These are phyloP conservation scores for Ambispora gerdemannii DNA, from an alignment of 192 early-diverging fungal species.

Conservation along the genomic window DNA sequence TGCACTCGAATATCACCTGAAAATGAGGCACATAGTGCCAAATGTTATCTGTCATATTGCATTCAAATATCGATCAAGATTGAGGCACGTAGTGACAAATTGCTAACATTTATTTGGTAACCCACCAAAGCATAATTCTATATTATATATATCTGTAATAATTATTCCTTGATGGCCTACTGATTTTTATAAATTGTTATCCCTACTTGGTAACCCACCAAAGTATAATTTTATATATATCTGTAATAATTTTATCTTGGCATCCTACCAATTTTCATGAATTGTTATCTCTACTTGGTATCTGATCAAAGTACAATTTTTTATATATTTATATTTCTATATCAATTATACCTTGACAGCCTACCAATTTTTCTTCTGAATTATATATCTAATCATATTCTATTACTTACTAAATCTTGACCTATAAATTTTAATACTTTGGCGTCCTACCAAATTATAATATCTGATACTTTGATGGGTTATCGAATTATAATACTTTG, in stretches of 20 bases:
- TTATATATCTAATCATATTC: constrained; percentile 20
- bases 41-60: no score
- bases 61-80: neutral
- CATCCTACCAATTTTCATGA: neutral
- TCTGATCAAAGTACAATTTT: constrained; percentile 13
- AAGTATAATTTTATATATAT: no score
- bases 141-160: no score
- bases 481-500: constrained; percentile 15
- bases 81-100: constrained; percentile 16
- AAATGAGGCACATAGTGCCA: no score
- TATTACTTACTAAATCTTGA: constrained; percentile 9
- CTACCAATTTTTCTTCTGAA: neutral
- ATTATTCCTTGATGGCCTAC: neutral
- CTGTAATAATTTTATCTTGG: no score
- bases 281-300: neutral
- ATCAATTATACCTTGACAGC: constrained; percentile 8
- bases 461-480: constrained; percentile 11
- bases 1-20: neutral
- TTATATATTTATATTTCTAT: constrained; percentile 20
- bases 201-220: no score
- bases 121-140: no score
- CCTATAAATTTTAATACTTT: constrained; percentile 5
- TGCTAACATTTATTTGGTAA: no score
- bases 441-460: constrained; percentile 9
- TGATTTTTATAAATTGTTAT: constrained; percentile 17